phyloP scores from a whole-genome alignment of 805 yeast genomes.

The Lachancea thermotolerans region DNA sequence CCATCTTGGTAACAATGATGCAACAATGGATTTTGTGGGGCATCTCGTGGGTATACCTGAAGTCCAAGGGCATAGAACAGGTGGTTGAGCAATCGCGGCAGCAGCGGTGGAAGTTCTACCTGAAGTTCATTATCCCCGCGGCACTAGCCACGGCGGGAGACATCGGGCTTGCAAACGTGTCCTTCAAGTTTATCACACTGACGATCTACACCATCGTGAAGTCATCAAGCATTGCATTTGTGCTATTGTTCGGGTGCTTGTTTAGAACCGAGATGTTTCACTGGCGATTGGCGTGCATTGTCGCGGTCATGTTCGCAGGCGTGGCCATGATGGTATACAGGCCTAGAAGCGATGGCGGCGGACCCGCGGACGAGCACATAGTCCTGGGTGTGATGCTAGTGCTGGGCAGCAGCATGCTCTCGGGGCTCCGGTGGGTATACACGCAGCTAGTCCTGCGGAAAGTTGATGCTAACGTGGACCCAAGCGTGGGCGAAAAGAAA shows the following conservation, averaged over 20 bases:
- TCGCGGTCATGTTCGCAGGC: slow-evolving; percentile 71
- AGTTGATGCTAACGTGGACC: slow-evolving; percentile 7
- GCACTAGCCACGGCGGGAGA: slow-evolving; percentile 87
- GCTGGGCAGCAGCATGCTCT: slow-evolving; percentile 66
- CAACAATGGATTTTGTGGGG: slow-evolving; percentile 69
- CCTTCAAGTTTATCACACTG: slow-evolving; percentile 71
- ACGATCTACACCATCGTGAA: slow-evolving; percentile 90
- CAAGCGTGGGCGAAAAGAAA: background rate
- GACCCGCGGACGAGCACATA: slow-evolving; percentile 16
- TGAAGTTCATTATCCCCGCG: slow-evolving; percentile 67
- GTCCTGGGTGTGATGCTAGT: slow-evolving; percentile 67
- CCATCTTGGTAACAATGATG: slow-evolving; percentile 73
- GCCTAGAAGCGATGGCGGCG: slow-evolving; percentile 24
- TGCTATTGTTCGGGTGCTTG: slow-evolving; percentile 76
- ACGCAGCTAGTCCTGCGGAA: slow-evolving; percentile 74
- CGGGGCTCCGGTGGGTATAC: slow-evolving; percentile 93
- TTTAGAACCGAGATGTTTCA: slow-evolving; percentile 73
- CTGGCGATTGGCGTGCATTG: slow-evolving; percentile 61
- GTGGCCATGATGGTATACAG: slow-evolving; percentile 81
- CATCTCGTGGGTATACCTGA: slow-evolving; percentile 42
- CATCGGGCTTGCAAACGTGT: slow-evolving; percentile 85
- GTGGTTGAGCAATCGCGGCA: background rate
- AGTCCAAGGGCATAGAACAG: slow-evolving; percentile 8
- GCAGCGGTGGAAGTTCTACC: slow-evolving; percentile 33
- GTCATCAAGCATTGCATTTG: slow-evolving; percentile 83